Conservation (phyloP, 1,284 basidiomycete species). For the Naganishia cerealis region DNA sequence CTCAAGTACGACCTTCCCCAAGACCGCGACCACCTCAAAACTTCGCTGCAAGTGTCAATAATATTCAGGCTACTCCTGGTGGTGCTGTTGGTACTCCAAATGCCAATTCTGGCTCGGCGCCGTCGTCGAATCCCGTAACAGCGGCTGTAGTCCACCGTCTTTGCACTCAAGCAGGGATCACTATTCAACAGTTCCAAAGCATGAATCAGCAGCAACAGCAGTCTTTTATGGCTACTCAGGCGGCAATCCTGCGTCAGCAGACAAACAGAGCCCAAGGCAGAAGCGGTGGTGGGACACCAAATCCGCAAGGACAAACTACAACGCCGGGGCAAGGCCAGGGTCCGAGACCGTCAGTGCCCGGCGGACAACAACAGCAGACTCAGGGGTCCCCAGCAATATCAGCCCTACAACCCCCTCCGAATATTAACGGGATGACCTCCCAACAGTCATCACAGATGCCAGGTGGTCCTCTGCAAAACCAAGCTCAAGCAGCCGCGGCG, state of each 20-base stretch:
- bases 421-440: constrained; percentile 6
- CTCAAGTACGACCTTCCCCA: constrained; percentile 24
- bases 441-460: background rate
- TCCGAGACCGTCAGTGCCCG: background rate
- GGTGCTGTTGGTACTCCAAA: background rate
- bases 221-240: constrained; percentile 16
- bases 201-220: constrained; percentile 10
- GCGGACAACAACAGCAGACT: constrained; percentile 1
- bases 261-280: background rate
- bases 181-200: constrained; percentile 13
- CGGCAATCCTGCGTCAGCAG: constrained; percentile 14
- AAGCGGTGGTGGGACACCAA: constrained; percentile 8
- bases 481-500: constrained; percentile 12
- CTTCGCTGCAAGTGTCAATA: constrained; percentile 19
- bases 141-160: constrained; percentile 4
- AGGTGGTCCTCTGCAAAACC: background rate
- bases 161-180: constrained; percentile 23
- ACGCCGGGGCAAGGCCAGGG: background rate
- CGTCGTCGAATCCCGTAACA: background rate
- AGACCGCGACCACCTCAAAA: constrained; percentile 21
- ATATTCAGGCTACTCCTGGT: background rate
- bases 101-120: background rate
- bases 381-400: constrained; percentile 10
- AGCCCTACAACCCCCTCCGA: background rate
- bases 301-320: background rate